phyloP scores from a whole-genome alignment of 129 eudicot species.

The Rutidosis leptorrhynchoides region DNA sequence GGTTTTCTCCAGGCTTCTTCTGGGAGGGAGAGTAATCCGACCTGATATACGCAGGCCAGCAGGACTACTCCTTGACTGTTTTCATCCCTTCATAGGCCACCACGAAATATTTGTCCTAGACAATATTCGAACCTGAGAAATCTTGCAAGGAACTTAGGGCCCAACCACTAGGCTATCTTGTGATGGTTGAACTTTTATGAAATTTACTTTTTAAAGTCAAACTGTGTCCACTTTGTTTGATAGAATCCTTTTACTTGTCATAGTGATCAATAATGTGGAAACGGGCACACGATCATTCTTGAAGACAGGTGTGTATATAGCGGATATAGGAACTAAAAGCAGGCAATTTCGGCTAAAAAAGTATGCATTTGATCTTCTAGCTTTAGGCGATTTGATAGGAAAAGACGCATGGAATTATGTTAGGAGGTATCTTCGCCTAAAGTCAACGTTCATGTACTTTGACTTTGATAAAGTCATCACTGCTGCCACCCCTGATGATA shows the following conservation, averaged over 20 bases:
- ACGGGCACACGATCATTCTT: conserved; percentile 81
- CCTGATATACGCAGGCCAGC: no score
- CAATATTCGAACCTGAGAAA: no score
- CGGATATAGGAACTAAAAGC: conserved; percentile 66
- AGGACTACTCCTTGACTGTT: no score
- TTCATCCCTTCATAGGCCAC: no score
- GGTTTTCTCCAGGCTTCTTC: no score
- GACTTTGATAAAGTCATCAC: conserved; percentile 86
- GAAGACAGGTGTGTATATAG: conserved; percentile 63
- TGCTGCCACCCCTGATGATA: conserved; percentile 56
- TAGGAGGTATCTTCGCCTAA: conserved; percentile 58
- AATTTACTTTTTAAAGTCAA: conserved; percentile 9
- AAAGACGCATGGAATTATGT: conserved; percentile 72
- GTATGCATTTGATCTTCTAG: conserved; percentile 81
- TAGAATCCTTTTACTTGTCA: background rate
- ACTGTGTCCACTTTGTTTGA: background rate
- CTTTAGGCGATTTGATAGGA: conserved; percentile 74
- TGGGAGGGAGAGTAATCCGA: no score
- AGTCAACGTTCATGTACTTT: conserved; percentile 78
- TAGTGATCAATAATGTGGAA: conserved; percentile 56
- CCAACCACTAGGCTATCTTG: no score
- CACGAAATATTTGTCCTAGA: no score
- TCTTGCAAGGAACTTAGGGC: no score
- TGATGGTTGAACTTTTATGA: no score
- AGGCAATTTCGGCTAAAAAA: conserved; percentile 57